phyloP scores from a whole-genome alignment of 148 eudicot species.

The Vaccinium vitisidaea region DNA sequence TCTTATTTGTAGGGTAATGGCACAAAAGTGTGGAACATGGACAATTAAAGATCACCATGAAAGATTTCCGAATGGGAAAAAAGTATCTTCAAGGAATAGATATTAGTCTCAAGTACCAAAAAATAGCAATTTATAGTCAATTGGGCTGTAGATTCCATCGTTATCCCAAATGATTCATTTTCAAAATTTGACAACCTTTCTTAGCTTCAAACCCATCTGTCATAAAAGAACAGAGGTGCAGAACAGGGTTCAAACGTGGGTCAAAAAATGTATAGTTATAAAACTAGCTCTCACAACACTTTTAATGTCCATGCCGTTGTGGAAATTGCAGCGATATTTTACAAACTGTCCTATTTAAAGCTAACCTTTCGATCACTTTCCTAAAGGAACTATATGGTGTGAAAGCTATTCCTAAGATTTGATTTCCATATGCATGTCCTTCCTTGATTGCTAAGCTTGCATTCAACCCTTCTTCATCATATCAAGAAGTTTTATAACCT shows the following conservation, averaged over 20 bases:
- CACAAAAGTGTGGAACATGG: background rate
- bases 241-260: background rate
- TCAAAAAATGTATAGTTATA: background rate
- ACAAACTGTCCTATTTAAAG: background rate
- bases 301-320: background rate
- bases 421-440: background rate
- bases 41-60: background rate
- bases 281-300: background rate
- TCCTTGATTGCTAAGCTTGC: background rate
- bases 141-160: background rate
- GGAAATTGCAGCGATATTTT: background rate
- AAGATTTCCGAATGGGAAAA: background rate
- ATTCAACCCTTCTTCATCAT: background rate
- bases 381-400: background rate
- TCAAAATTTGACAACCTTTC: background rate
- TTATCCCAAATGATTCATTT: background rate
- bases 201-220: background rate
- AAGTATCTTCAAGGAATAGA: background rate
- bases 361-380: background rate
- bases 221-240: background rate
- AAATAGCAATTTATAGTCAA: background rate
- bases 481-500: background rate
- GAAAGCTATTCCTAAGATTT: background rate
- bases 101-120: background rate
- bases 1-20: background rate